Base-by-base conservation (phyloP, 176 grass and related monocot genomes). In the Oryza glaberrima region DNA sequence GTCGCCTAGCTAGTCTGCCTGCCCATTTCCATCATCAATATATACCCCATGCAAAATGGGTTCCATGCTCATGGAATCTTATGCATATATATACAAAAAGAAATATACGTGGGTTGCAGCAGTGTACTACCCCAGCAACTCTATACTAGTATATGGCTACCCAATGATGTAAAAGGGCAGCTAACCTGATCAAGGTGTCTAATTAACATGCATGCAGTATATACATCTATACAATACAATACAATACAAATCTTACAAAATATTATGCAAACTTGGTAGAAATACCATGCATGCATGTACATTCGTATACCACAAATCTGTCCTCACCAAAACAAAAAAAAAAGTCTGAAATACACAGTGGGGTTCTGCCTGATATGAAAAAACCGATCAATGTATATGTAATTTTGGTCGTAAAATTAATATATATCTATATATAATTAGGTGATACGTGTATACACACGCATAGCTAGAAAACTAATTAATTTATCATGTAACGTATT, bases 101-200 rank as follows among this genome's bases (percentile, higher is more conserved):
- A 71, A 75, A 14, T n/a, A 70, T 61, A 64, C 79, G 1, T 14
- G 23, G 56, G 40, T 41, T 41, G 40, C 40, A 41, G 40, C 40
- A 41, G 46, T 36, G 46, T 15, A 69, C 41, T 54, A 44, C 34
- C 34, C 26, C 13, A 67, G 76, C 61, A 30, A 79, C 45, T 71
- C 25, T 32, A 23, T 35, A 65, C 43, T 75, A 32, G 43, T 58
- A 75, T 60, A 25, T 34, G 36, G 11, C 45, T 25, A 28, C 38
- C 40, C 68, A 70, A 86, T 75, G 79, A 75, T 86, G 88, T 26
- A 79, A 86, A 78, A 67, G 69, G 65, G 60, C n/a, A 61, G 67
- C 60, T 82, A 63, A 23, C 5, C 20, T 86, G 30, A 32, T 86
- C 78, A 65, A 83, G 79, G 69, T 68, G 47, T 3, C 73, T 73